Percentiles rank a stretch among this genome's conserved stretches.
Conservation (phyloP, 768 basidiomycete species). For the Boletus reticuloceps region DNA sequence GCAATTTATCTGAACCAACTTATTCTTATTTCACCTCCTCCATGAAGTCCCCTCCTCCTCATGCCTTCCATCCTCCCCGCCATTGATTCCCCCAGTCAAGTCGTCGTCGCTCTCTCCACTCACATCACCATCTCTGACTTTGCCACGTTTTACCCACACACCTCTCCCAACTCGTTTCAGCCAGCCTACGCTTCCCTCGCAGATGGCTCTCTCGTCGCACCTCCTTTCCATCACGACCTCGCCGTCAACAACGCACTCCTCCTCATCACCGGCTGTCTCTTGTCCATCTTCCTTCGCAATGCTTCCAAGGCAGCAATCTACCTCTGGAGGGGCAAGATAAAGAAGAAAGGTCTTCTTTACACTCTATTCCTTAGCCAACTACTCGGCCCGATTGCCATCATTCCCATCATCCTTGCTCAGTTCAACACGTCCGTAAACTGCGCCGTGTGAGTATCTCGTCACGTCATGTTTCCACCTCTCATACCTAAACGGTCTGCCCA, state of each 20-base stretch:
- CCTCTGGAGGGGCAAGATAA: constrained; percentile 51
- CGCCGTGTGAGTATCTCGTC: background rate
- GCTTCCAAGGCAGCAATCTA: constrained; percentile 38
- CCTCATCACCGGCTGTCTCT: background rate
- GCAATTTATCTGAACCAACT: too few species aligned
- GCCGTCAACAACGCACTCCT: background rate
- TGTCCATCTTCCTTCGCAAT: constrained; percentile 5
- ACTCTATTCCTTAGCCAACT: constrained; percentile 19
- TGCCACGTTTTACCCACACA: background rate
- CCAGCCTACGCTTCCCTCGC: background rate
- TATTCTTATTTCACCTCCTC: background rate
- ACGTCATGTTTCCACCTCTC: background rate
- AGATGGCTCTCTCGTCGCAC: constrained; percentile 4
- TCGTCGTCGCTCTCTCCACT: background rate
- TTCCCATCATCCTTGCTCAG: constrained; percentile 46
- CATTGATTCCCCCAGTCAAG: background rate
- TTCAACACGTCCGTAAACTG: constrained; percentile 30
- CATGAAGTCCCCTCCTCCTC: background rate
- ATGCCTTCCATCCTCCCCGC: background rate
- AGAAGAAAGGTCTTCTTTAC: constrained; percentile 59
- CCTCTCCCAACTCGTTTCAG: background rate
- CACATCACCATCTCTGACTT: background rate
- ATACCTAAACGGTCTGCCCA: constrained; percentile 9
- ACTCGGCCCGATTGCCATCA: constrained; percentile 43
- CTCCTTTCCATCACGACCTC: background rate